Percentiles rank a stretch among this genome's conserved stretches.
These are phyloP conservation scores for Fusarium sp. DNA, from an alignment of 2,329 filamentous ascomycete species.

Conservation along the genomic window DNA sequence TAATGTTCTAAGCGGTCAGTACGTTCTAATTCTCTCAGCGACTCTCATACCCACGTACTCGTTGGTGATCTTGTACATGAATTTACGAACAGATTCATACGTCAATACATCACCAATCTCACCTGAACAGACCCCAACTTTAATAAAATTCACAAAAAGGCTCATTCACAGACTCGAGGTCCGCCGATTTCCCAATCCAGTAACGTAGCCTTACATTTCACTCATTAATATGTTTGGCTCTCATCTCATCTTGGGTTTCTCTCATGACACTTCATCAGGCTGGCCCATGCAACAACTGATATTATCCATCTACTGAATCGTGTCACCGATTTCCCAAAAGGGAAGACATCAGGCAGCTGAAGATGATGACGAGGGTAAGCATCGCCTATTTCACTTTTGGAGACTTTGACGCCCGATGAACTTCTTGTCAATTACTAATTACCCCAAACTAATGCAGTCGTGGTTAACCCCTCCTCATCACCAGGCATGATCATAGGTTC, in stretches of 20 bases:
- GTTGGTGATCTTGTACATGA: not conserved
- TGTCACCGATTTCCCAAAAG: not conserved
- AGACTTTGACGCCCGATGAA: not conserved
- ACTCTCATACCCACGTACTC: not conserved
- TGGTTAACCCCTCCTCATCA: not conserved
- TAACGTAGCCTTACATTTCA: not conserved
- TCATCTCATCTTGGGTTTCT: not conserved
- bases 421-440: not conserved
- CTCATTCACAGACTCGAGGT: not conserved
- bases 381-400: not conserved
- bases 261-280: not conserved
- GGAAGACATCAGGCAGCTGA: not conserved
- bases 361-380: not conserved
- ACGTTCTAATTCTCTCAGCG: rapidly evolving
- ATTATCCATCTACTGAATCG: not conserved
- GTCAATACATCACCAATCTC: not conserved
- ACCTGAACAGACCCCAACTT: not conserved
- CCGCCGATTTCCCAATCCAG: not conserved
- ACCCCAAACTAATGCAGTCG: not conserved
- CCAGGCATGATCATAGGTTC: not conserved
- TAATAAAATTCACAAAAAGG: not conserved
- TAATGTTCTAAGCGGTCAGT: not conserved
- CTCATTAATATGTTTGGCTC: not conserved
- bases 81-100: not conserved
- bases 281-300: not conserved